Conservation (phyloP, 1,284 basidiomycete species). For the Trametes pubescens region DNA sequence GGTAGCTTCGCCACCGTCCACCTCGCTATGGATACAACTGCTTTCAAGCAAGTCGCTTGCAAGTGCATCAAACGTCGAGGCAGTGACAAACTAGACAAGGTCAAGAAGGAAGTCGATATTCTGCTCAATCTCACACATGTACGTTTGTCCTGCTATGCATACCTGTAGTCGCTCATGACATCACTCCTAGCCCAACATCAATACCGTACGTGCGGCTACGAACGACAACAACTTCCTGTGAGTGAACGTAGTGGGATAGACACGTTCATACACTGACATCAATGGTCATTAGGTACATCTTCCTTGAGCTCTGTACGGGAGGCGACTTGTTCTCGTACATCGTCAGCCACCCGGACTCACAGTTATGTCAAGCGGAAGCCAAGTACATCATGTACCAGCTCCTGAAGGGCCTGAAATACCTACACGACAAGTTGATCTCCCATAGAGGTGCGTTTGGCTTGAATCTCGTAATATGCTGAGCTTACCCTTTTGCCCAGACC, state of each 20-base stretch:
- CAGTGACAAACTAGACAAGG: slow-evolving; percentile 62
- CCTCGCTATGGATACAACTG: slow-evolving; percentile 71
- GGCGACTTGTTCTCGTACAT: slow-evolving; percentile 85
- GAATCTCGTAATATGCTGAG: not conserved
- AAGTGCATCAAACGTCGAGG: slow-evolving; percentile 77
- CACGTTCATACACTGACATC: not conserved
- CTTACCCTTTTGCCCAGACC: slow-evolving; percentile 52
- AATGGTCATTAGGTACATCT: slow-evolving; percentile 62
- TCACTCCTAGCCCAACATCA: slow-evolving; percentile 76
- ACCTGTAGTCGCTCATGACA: not conserved
- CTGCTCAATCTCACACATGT: slow-evolving; percentile 77
- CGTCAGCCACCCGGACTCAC: slow-evolving; percentile 62
- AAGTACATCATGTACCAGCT: slow-evolving; percentile 88
- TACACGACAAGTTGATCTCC: slow-evolving; percentile 79
- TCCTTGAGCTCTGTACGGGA: slow-evolving; percentile 79
- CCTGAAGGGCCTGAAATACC: slow-evolving; percentile 73
- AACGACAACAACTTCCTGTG: slow-evolving; percentile 70
- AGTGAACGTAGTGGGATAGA: slow-evolving; percentile 24
- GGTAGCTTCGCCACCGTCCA: slow-evolving; percentile 87
- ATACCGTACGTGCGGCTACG: slow-evolving; percentile 75
- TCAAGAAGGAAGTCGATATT: slow-evolving; percentile 81
- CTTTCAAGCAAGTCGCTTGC: slow-evolving; percentile 79
- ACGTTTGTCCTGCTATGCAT: slow-evolving; percentile 33
- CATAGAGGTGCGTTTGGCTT: slow-evolving; percentile 70
- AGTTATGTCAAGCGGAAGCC: slow-evolving; percentile 78